Evolutionary conservation across 139 green algal species (phyloP).

Genomic region (Picochlorum sp.): DNA sequence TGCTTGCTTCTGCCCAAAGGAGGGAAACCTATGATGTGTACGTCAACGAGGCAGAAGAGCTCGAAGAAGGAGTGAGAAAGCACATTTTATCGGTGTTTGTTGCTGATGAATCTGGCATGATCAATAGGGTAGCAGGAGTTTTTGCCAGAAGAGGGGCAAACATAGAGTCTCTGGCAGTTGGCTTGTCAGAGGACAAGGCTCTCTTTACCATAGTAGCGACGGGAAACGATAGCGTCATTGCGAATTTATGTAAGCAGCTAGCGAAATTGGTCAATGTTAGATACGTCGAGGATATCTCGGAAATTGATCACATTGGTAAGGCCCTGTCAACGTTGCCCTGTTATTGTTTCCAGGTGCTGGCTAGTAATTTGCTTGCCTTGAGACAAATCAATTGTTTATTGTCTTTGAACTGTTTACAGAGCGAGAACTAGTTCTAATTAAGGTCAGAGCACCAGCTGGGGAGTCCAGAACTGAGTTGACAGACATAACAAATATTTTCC

Average conservation of each 20-base stretch:
- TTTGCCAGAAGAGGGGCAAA: conserved; percentile 89
- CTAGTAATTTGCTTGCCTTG: background rate
- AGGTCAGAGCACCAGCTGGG: conserved; percentile 58
- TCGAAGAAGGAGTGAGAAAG: conserved; percentile 76
- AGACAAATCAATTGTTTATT: background rate
- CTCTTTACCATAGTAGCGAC: conserved; percentile 93
- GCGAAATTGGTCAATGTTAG: conserved; percentile 94
- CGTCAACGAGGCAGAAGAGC: conserved; percentile 48
- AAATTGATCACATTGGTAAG: conserved; percentile 49
- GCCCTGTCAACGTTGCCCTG: background rate
- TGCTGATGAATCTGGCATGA: conserved; percentile 90
- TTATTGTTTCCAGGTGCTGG: background rate
- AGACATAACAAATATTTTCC: conserved; percentile 87
- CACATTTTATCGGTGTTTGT: conserved; percentile 95
- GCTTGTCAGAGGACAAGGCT: conserved; percentile 84
- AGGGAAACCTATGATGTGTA: conserved; percentile 17
- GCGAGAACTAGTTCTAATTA: conserved; percentile 89
- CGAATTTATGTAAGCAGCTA: conserved; percentile 64
- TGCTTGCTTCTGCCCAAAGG: no score
- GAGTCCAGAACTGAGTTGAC: conserved; percentile 69
- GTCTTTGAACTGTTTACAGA: conserved; percentile 38
- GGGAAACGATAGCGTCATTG: conserved; percentile 48
- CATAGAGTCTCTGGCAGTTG: conserved; percentile 94
- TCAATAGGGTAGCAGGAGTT: conserved; percentile 94
- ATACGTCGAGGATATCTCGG: conserved; percentile 93